phyloP scores from a whole-genome alignment of 202 grass and related monocot species.

The Hordeum pubiflorum region DNA sequence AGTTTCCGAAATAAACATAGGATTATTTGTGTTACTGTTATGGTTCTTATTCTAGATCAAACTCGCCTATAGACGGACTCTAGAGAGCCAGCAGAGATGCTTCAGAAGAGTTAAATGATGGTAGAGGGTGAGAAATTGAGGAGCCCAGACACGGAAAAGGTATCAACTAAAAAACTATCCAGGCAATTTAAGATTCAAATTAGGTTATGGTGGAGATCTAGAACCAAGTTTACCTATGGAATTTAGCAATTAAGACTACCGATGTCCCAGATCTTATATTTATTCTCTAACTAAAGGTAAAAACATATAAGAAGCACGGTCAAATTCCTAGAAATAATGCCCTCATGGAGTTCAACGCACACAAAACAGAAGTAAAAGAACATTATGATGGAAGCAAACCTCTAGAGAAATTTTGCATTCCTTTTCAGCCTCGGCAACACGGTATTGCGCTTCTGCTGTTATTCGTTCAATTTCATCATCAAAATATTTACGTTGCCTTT shows the following conservation, averaged over 20 bases:
- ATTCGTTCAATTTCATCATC: slow-evolving; percentile 91
- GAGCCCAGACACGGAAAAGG: background rate
- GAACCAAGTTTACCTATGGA: background rate
- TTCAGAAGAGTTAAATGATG: slow-evolving; percentile 1
- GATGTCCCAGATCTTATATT: background rate
- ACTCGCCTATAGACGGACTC: background rate
- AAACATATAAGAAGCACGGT: background rate
- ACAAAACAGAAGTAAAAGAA: slow-evolving; percentile 19
- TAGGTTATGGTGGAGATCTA: background rate
- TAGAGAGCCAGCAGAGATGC: background rate
- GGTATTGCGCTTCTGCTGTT: slow-evolving; percentile 72
- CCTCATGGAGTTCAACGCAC: background rate
- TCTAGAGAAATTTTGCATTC: slow-evolving; percentile 62
- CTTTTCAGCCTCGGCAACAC: slow-evolving; percentile 67
- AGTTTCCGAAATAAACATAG: slow-evolving; percentile 1
- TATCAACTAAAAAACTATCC: background rate
- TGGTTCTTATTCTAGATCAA: background rate
- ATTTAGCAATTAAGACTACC: background rate
- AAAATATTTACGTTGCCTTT: slow-evolving; percentile 84
- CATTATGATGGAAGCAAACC: slow-evolving; percentile 40
- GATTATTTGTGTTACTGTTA: background rate
- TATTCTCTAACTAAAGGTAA: background rate
- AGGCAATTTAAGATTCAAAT: background rate
- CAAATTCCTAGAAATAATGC: background rate
- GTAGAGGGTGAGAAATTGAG: background rate